Percentiles rank a stretch among this genome's conserved stretches.
Conservation (phyloP, 2,329 filamentous ascomycete genomes). For the Paraphoma sp. region DNA sequence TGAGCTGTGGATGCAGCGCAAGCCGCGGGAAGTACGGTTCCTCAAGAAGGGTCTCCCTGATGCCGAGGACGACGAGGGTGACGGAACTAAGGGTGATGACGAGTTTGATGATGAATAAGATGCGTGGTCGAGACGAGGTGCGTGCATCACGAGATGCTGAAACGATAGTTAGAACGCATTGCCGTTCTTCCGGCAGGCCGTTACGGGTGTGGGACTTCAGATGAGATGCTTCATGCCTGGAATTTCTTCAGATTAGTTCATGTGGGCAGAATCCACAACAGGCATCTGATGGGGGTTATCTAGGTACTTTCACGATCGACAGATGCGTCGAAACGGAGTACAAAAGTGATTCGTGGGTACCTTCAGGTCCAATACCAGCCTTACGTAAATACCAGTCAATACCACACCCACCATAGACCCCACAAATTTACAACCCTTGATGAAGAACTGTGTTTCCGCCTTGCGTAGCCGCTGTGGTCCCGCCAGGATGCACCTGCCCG, state of each 20-base stretch:
- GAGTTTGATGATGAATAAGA: constrained; percentile 23
- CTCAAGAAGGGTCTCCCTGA: constrained; percentile 26
- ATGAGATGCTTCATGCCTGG: not conserved
- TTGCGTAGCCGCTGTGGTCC: constrained; percentile 1
- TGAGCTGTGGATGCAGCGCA: constrained; percentile 46
- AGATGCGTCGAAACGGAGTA: too few species aligned
- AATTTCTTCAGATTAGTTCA: not conserved
- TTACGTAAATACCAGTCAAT: not conserved
- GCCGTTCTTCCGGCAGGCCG: not conserved
- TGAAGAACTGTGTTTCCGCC: not conserved
- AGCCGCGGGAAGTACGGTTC: constrained; percentile 36
- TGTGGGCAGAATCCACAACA: too few species aligned
- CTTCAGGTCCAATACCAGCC: not conserved
- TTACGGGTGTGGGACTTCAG: not conserved
- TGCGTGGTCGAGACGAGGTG: not conserved
- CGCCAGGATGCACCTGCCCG: constrained; percentile 1
- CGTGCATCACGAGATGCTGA: not conserved
- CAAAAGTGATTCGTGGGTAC: not conserved
- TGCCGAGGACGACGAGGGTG: constrained; percentile 20
- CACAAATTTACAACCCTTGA: not conserved
- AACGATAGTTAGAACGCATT: not conserved
- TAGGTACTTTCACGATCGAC: too few species aligned
- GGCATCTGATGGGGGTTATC: too few species aligned
- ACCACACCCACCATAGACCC: not conserved
- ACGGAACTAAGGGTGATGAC: constrained; percentile 11